A percentile compares a stretch with the other conserved stretches of the same genome.
phyloP scores from a whole-genome alignment of 208 protist genomes.

The Acanthamoeba rhysodes region DNA sequence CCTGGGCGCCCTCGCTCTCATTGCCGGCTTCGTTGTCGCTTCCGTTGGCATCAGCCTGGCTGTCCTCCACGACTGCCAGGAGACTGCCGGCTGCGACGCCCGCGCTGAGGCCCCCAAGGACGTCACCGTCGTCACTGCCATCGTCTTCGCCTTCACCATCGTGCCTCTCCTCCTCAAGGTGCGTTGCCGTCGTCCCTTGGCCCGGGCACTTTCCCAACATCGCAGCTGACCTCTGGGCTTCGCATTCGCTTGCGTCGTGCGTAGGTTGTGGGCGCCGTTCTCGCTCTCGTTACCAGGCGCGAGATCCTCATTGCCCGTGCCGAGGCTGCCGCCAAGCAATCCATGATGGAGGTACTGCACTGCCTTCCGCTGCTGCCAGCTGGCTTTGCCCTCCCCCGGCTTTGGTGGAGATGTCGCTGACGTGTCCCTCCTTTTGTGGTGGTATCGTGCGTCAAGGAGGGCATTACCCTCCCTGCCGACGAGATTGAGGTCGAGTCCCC shows the following conservation, averaged over 20 bases:
- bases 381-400: background rate
- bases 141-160: constrained; percentile 51
- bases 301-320: constrained; percentile 48
- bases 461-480: constrained; percentile 54
- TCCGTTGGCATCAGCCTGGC: constrained; percentile 50
- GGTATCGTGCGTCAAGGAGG: background rate
- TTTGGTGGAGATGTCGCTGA: background rate
- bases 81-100: constrained; percentile 22
- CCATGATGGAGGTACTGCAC: constrained; percentile 23
- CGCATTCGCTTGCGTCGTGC: background rate
- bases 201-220: background rate
- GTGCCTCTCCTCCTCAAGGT: constrained; percentile 57
- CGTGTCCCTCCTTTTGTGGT: background rate
- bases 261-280: constrained; percentile 49
- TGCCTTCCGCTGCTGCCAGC: background rate
- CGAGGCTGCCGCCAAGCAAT: background rate
- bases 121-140: constrained; percentile 15
- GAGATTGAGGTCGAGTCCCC: background rate
- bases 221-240: background rate
- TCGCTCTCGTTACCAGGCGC: constrained; percentile 52
- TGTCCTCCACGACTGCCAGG: constrained; percentile 36
- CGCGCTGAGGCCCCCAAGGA: constrained; percentile 64
- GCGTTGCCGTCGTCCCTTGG: too few species aligned
- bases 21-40: constrained; percentile 38
- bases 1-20: constrained; percentile 47